A percentile compares a stretch with the other conserved stretches of the same genome.
phyloP scores from a whole-genome alignment of 2,329 filamentous ascomycete genomes.

The Furcasterigmium sp. region DNA sequence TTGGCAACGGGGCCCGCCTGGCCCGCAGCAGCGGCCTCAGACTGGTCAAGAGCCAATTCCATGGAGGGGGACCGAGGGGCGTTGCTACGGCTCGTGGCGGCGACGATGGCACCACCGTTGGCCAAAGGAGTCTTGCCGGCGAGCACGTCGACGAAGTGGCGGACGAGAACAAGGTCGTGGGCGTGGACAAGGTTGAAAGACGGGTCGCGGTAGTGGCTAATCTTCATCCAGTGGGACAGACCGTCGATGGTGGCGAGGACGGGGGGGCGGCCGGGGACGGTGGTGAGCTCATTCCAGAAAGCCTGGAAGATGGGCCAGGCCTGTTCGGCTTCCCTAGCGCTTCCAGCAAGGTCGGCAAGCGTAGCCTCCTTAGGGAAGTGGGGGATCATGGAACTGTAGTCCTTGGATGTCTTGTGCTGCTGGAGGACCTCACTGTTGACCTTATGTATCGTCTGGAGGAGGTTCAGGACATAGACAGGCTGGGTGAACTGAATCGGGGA shows the following conservation, averaged over 20 bases:
- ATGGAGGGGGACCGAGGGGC: constrained; percentile 58
- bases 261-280: constrained; percentile 42
- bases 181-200: constrained; percentile 74
- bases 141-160: constrained; percentile 69
- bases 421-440: constrained; percentile 66
- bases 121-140: constrained; percentile 49
- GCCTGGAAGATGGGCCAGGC: constrained; percentile 78
- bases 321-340: constrained; percentile 67
- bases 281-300: constrained; percentile 71
- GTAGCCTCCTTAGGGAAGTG: constrained; percentile 56
- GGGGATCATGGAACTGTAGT: constrained; percentile 45
- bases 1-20: constrained; percentile 36
- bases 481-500: constrained; percentile 65
- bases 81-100: constrained; percentile 69
- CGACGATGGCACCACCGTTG: constrained; percentile 78
- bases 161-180: constrained; percentile 74
- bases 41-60: constrained; percentile 59
- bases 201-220: constrained; percentile 69
- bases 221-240: constrained; percentile 73
- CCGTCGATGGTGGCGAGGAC: constrained; percentile 76
- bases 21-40: constrained; percentile 34
- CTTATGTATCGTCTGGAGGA: constrained; percentile 67
- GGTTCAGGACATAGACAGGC: constrained; percentile 67
- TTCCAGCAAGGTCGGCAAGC: constrained; percentile 64
- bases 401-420: constrained; percentile 35